phyloP scores from a whole-genome alignment of 2,329 filamentous ascomycete species.

The Calonectria leucothoes region DNA sequence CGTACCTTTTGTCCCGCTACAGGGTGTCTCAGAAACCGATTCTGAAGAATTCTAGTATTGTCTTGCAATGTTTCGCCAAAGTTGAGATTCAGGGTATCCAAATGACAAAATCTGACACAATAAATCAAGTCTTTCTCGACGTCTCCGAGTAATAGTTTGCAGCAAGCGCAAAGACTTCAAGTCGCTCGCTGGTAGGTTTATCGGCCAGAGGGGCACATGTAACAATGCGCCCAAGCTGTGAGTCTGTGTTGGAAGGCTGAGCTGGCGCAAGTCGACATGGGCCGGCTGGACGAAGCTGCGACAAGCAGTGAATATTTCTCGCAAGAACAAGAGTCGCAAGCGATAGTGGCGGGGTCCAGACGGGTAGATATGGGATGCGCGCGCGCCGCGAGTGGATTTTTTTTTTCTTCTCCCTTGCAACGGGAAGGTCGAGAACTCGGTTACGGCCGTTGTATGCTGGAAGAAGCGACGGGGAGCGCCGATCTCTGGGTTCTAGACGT shows the following conservation, averaged over 20 bases:
- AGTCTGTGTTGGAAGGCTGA: constrained; percentile 19
- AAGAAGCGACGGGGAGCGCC: constrained; percentile 30
- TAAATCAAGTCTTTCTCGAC: constrained; percentile 65
- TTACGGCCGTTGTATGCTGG: constrained; percentile 13
- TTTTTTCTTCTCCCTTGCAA: background rate
- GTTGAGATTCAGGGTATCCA: background rate
- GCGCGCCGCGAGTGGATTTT: background rate
- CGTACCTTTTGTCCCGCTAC: background rate
- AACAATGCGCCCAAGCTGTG: constrained; percentile 48
- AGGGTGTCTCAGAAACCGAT: background rate
- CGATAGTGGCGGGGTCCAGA: constrained; percentile 3
- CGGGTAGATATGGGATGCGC: background rate
- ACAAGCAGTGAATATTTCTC: background rate
- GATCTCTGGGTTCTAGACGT: constrained; percentile 24
- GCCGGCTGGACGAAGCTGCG: constrained; percentile 14
- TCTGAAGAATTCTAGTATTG: background rate
- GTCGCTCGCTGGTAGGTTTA: constrained; percentile 67
- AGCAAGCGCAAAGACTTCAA: constrained; percentile 77
- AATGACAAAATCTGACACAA: background rate
- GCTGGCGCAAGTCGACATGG: constrained; percentile 34
- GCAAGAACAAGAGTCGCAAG: background rate
- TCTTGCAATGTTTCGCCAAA: constrained; percentile 5
- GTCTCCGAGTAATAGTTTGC: constrained; percentile 50
- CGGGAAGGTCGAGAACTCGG: constrained; percentile 17
- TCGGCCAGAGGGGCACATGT: constrained; percentile 57